Evolutionary conservation across 805 yeast species (phyloP), one percentile per base, ranked within the genome.

Genomic region (Myxozyma nipponensis): DNA sequence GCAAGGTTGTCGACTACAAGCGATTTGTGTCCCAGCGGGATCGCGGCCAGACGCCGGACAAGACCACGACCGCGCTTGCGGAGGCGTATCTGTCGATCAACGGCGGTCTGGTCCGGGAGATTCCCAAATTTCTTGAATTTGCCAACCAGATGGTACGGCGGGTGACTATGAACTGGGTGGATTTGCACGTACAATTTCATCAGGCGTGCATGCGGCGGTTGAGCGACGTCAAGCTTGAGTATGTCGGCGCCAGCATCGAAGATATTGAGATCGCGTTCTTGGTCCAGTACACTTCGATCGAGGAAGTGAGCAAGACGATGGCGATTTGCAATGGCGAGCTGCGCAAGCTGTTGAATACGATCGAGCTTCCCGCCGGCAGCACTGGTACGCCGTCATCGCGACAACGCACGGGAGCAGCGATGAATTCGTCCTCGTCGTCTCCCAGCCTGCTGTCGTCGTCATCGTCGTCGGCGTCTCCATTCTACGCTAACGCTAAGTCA

Each of bases 191-290:
- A 3, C 35, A 41, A n/a, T 53, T 51, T 51, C 32, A 50, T 19
- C 17, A 18, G 13, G 34, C 19, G n/a, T 48, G 36, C 30, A 44
- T 35, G 26, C 42, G 39, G 13, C 24, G 53, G 15, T 18, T 52
- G 13, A 36, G 49, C 19, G 38, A 39, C 3, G 40, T 26, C 23
- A 36, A 44, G 7, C 23, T 17, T 39, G 32, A 39, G 6, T 21
- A 7, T 21, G 32, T 39, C n/a, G 32, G 34, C 6, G 19, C 15
- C 19, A 10, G 19, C 15, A 32, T 26, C 17, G 56, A 44, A 5
- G 56, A 52, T 25, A 45, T 52, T 4, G 56, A 52, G 41, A 38
- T 30, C 30, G 39, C 43, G 17, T 52, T 46, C 26, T 21, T 42
- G 21, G 24, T 52, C 19, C 32, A 35, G 42, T 46, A 21, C 19